Evolutionary conservation across 2,329 filamentous ascomycete species (phyloP), one percentile per base, ranked within the genome.

Genomic region (Huntiella abstrusa): DNA sequence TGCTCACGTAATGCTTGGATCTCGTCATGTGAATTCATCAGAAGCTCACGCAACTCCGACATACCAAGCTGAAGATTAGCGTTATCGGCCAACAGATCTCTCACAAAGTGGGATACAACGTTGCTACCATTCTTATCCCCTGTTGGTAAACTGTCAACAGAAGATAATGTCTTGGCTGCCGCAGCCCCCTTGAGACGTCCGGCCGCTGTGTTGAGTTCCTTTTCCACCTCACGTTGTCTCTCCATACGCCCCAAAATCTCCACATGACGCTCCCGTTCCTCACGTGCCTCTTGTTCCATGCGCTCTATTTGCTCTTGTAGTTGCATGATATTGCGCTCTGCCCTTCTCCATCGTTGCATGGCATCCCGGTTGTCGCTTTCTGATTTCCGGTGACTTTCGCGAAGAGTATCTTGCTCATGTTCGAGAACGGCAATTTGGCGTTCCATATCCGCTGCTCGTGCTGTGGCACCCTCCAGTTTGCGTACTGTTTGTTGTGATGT

Each of bases 91-190:
- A 98, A 67, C 47, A 98, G 83, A 59, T 96, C 91, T 54, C 87
- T 85, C 47, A 98, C 91, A 55, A 98, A 96, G 57, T 92, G 84
- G 15, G 84, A 87, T n/a, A 96, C 84, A 34, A 93, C 84, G 16
- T 47, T 48, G 7, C 73, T 70, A 47, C 44, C 46, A 7, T 28
- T 22, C 6, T 35, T 34, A 10, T 34, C 45, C 12, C 40, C 44
- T 4, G 17, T 28, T 16, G 33, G 19, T 69, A 70, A 36, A 16
- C 40, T 28, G 13, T 46, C 40, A 8, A 35, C 33, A 33, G 41
- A 32, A 5, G 45, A 43, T 12, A 82, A 63, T 2, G 76, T 75
- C 53, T 76, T 80, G 22, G 71, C 70, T 0, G 80, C 83, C 3
- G 85, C 85, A 10, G 83, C 81, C 7, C 82, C 81, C 61, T 88